Evolutionary conservation across 2,329 filamentous ascomycete species (phyloP), one percentile per base, ranked within the genome.

Genomic region (Uncinocarpus reesii): DNA sequence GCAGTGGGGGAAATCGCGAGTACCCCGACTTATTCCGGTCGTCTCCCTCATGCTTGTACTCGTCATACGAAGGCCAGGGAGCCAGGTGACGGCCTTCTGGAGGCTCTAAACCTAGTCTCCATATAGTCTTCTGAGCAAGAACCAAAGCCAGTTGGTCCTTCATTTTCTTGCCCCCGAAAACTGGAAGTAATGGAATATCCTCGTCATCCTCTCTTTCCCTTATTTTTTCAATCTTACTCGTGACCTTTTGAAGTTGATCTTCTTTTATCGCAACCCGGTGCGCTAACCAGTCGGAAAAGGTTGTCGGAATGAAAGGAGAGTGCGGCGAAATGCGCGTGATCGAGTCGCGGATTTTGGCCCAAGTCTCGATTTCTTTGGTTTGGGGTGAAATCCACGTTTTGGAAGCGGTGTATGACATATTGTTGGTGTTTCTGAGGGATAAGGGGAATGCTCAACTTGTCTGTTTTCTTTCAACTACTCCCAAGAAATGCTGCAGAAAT

Each of bases 31-130:
- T 58, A 35, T 51, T 54, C 20, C 62, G 49, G 46, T 61, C 56
- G 16, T 62, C 56, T 7, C 61, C 61, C 48, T 65, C 62, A 31
- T 62, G 57, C 47, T 58, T 60, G 48, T 61, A 56, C 47, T 65
- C 62, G 26, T 60, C 59, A 29, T 48, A 50, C 13, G 52, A 53
- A 6, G 62, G 62, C 62, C 62, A 65, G 3, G 55, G 54, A 10
- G 62, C 60, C 20, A 49, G 43, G 13, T 32, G 50, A 8, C 56
- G 49, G 20, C 44, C 50, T 7, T 45, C 47, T 11, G 41, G 47
- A 29, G 47, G 13, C 23, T 42, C 26, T 8, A 40, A 50, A 16
- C 46, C 47, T 13, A 42, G 52, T 3, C 51, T 55, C 62, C 62
- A 65, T 24, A 64, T 61, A 1, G 61, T 60, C 38, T 55, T 45